A percentile compares a stretch with the other conserved stretches of the same genome.
Evolutionary conservation across 306 rosid species (phyloP).

Genomic region (Mucuna pruriens): DNA sequence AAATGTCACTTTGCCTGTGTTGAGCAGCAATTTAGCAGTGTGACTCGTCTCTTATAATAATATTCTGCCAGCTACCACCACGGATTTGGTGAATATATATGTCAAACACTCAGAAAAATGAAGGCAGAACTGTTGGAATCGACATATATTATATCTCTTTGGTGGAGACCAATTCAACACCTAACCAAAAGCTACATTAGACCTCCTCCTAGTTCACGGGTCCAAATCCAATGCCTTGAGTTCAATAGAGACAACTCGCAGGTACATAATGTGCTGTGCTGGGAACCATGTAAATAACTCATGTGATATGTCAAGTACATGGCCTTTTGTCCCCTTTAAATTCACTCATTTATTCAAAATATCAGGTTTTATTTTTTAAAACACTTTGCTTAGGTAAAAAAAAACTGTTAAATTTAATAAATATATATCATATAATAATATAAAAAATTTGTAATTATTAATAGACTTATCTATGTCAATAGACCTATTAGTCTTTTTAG

Average conservation of each 20-base stretch:
- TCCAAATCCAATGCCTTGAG: neutral
- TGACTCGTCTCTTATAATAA: too few species aligned
- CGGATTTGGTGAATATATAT: neutral
- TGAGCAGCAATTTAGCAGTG: neutral
- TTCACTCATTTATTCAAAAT: too few species aligned
- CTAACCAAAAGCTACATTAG: neutral
- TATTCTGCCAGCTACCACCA: neutral
- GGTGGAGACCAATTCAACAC: neutral
- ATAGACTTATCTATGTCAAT: too few species aligned
- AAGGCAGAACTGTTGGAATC: neutral
- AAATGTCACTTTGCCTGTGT: neutral
- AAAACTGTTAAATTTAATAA: too few species aligned
- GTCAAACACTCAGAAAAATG: neutral
- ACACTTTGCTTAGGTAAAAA: too few species aligned
- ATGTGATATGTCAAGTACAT: too few species aligned
- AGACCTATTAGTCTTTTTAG: too few species aligned
- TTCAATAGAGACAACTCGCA: neutral
- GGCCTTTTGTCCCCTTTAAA: too few species aligned
- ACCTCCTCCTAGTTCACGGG: neutral
- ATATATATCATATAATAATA: too few species aligned
- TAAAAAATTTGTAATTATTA: too few species aligned
- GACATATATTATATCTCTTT: neutral
- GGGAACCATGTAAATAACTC: too few species aligned
- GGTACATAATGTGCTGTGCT: neutral
- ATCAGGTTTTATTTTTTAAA: too few species aligned